A percentile compares a stretch with the other conserved stretches of the same genome.
Conservation (phyloP, 768 basidiomycete species). For the Termitomyces sp. region DNA sequence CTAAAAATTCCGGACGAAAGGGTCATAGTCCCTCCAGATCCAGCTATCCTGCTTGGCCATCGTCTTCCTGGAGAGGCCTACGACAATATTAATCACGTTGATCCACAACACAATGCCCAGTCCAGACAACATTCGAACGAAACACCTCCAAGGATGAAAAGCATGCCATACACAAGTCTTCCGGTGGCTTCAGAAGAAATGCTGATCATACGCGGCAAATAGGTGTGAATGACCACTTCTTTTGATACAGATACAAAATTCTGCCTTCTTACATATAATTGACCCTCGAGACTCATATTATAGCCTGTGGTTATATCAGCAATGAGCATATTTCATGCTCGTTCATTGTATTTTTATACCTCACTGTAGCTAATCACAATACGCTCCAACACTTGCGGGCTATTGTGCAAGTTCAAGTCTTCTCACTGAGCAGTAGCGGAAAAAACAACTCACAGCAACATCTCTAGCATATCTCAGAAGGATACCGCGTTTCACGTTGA, state of each 20-base stretch:
- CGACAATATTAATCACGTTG: conserved; percentile 9
- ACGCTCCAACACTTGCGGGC: conserved; percentile 82
- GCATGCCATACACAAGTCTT: conserved; percentile 5
- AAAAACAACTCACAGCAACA: conserved; percentile 65
- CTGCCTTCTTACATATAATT: too few species aligned
- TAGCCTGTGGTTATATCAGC: neutral
- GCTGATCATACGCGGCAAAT: conserved; percentile 11
- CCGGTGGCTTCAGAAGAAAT: conserved; percentile 19
- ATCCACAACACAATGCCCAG: neutral
- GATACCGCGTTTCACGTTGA: conserved; percentile 72
- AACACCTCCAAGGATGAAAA: neutral
- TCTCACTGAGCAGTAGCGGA: neutral
- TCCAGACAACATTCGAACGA: conserved; percentile 1
- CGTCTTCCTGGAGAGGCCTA: conserved; percentile 36
- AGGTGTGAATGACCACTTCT: neutral
- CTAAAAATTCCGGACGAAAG: conserved; percentile 36
- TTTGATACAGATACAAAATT: neutral
- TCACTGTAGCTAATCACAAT: conserved; percentile 54
- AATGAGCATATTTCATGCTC: neutral
- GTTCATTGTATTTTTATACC: conserved; percentile 12
- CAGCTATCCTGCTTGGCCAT: conserved; percentile 56
- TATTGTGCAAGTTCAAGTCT: conserved; percentile 24
- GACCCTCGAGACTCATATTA: too few species aligned
- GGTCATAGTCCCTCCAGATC: conserved; percentile 62
- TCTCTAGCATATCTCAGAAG: conserved; percentile 81